Base-by-base conservation (phyloP, 129 eudicot genomes). In the Flaveria brownii region DNA sequence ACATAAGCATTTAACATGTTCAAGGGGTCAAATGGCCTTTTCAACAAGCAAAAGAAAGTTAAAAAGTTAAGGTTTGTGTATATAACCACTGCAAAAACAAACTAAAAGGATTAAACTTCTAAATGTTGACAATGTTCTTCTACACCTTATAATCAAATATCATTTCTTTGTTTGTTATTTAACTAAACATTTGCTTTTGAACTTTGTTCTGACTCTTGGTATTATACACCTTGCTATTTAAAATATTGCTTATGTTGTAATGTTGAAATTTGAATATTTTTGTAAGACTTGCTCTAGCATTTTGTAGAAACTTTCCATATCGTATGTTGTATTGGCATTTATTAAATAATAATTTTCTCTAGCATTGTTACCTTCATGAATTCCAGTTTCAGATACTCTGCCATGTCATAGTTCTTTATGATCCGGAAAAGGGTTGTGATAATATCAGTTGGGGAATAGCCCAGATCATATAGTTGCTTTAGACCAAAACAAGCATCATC, bases 401-500 rank as follows among this genome's bases (percentile, higher is more conserved):
- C 87, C 97, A 94, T 94, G 54, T 94, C 99, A 78, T 94, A 94
- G 46, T 94, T 94, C 86, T 94, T 94, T 59, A 94, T 88, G 16
- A 94, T 89, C 46, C 99, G 90, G 85, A 94, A 94, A 69, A 94
- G 88, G 49, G 99, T 91, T 2, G 99, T 94, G 82, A 94, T 94
- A 84, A 94, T 94, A 79, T 94, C 99, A 75, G 99, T 94, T 22
- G 99, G 99, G 3, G 99, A 94, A 84, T 94, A 94, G 16, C 99
- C 99, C 77, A 94, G 75, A 85, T 94, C 99, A 61, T 94, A 91
- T 6, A 94, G 96, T 66, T 86, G 88, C 87, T 94, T 94, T 52
- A 94, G 61, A 36, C 94, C 96, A 80, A 92, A 86, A 84, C 99
- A 94, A 57, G 99, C 91, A 60, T 94, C 99, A 42, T 94, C 99